A percentile compares a stretch with the other conserved stretches of the same genome.
phyloP scores from a whole-genome alignment of 106 monocot genomes.

The Platanthera zijinensis region DNA sequence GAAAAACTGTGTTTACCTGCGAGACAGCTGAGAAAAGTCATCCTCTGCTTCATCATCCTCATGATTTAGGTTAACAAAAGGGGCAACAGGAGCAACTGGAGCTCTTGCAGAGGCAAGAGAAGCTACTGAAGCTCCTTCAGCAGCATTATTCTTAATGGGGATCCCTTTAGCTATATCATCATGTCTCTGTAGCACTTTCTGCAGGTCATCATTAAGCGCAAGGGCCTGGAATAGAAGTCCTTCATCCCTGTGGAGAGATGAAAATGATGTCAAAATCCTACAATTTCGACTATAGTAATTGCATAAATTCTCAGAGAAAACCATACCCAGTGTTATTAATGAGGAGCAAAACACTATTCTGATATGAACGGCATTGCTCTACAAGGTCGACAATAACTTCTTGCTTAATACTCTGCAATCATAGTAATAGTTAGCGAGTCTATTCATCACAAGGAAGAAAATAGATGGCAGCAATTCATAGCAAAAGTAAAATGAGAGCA shows the following conservation, averaged over 20 bases:
- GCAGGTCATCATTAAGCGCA: constrained; percentile 77
- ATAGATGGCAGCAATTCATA: background rate
- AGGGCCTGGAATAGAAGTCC: constrained; percentile 66
- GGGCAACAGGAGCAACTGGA: constrained; percentile 15
- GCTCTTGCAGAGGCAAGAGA: background rate
- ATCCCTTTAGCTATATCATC: constrained; percentile 57
- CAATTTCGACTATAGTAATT: background rate
- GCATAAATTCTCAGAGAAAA: background rate
- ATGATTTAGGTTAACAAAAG: constrained; percentile 59
- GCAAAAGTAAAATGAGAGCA: background rate
- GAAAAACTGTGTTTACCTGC: constrained; percentile 38
- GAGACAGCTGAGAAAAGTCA: constrained; percentile 70
- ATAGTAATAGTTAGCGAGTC: background rate
- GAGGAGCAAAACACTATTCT: constrained; percentile 61
- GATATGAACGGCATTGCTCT: constrained; percentile 71
- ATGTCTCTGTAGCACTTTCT: constrained; percentile 72
- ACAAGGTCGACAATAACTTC: constrained; percentile 93
- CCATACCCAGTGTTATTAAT: constrained; percentile 78
- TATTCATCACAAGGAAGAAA: background rate
- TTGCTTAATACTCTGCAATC: constrained; percentile 62
- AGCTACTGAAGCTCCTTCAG: background rate
- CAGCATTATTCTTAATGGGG: constrained; percentile 6
- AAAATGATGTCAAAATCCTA: constrained; percentile 10
- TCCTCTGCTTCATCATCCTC: constrained; percentile 88
- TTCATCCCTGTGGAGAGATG: constrained; percentile 54